Base-by-base conservation (phyloP, 73 alveolate genomes). In the Tetrahymena thermophila region DNA sequence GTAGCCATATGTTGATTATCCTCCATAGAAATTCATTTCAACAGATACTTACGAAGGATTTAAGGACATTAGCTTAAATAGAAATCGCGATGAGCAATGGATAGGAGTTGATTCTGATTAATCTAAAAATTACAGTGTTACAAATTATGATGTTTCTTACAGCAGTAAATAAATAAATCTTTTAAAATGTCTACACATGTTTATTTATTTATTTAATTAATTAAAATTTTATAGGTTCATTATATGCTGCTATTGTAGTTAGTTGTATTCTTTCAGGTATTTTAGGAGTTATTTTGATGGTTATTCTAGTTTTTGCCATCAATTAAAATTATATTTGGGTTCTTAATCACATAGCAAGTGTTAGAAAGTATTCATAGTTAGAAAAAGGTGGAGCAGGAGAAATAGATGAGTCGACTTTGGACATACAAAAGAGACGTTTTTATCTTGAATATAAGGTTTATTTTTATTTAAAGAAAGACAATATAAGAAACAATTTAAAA, bases 41-140 rank as follows among this genome's bases (percentile, higher is more conserved):
- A 95, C 35, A 21, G 95, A 85, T 10, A 56, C 97, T 4, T 50
- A 85, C 35, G 93, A 93, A 15, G 83, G 93, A 50, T 56, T 94
- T 31, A 50, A 95, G 43, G 44, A 85, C 16, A 55, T 95, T 57
- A 93, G 83, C 37, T 95, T 94, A 34, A 58, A 95, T 95, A 85
- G 89, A 71, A 71, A 95, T 44, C 83, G 89, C 25, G 93, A 84
- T 95, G 97, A 95, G 84, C 40, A 89, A 50, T 95, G 97, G 97
- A 34, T 89, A 14, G 95, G 85, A 43, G 43, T 95, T 21, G 71
- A 31, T 34, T 71, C 89, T 28, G 89, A 71, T n/a, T 71, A 71
- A 71, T 71, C 89, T 71, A 71, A 71, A 71, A 71, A 71, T 11
- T 71, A 71, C 37, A 71, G 89, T 25, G 89, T 71, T n/a, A 23